These are phyloP conservation scores for Chloris gayana DNA, from an alignment of 176 grass and related monocot species.

Conservation along the genomic window DNA sequence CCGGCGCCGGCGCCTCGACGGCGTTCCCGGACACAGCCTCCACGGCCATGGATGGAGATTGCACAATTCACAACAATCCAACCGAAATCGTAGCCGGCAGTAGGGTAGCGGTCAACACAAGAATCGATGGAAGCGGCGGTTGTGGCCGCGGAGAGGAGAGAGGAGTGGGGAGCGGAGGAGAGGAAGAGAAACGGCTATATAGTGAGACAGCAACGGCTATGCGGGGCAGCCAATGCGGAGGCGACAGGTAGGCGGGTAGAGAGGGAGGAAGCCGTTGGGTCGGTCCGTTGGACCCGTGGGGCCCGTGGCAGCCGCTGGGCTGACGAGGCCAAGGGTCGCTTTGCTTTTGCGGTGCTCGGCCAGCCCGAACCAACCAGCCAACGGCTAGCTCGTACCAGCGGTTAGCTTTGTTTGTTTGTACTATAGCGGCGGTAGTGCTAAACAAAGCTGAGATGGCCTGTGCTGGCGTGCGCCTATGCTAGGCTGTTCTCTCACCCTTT, in stretches of 20 bases:
- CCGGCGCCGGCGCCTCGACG: conserved; percentile 8
- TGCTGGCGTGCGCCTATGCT: conserved; percentile 15
- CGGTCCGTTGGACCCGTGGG: conserved; percentile 24
- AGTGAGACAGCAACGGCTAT: conserved; percentile 40
- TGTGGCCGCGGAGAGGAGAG: not conserved
- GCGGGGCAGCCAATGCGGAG: conserved; percentile 16
- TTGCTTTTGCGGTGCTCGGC: conserved; percentile 25
- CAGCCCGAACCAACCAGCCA: conserved; percentile 24
- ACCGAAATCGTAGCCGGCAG: not conserved
- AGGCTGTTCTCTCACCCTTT: conserved; percentile 13
- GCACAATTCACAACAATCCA: not conserved
- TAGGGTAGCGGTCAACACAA: not conserved
- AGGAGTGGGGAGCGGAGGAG: not conserved
- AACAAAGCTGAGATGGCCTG: not conserved
- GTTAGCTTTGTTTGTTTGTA: not conserved
- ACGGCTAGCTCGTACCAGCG: conserved; percentile 42
- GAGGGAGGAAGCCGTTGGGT: conserved; percentile 47
- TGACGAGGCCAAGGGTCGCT: not conserved
- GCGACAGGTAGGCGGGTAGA: conserved; percentile 15
- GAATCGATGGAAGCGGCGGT: not conserved
- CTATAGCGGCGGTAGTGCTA: not conserved
- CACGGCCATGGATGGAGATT: conserved; percentile 33
- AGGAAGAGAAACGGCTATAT: conserved; percentile 40
- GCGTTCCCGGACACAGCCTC: conserved; percentile 42
- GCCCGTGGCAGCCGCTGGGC: conserved; percentile 5